phyloP scores from a whole-genome alignment of 140 eudicot species.

The Senecio squalidus region DNA sequence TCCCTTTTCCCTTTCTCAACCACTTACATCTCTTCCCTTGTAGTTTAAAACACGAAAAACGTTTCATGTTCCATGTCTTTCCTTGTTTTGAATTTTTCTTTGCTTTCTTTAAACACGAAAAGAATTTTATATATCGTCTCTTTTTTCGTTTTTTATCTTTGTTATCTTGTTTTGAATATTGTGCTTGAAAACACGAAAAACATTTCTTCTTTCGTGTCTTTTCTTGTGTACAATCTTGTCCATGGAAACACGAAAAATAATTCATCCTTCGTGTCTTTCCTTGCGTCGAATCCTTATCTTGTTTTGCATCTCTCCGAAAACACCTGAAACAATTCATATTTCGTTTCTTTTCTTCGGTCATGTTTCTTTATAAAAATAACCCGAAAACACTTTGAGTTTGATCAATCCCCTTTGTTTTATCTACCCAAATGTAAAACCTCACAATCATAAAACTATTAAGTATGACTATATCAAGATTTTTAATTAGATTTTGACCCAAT shows the following conservation, averaged over 20 bases:
- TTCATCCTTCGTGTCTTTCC: slow-evolving; percentile 32
- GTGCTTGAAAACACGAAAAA: too few species aligned
- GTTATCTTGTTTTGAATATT: too few species aligned
- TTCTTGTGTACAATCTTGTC: slow-evolving; percentile 9
- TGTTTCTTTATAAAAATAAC: neutral
- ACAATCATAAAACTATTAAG: slow-evolving; percentile 6
- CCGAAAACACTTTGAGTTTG: neutral
- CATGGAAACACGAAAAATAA: neutral
- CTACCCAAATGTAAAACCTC: slow-evolving; percentile 1
- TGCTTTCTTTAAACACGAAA: slow-evolving; percentile 39
- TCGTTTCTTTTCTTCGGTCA: slow-evolving; percentile 25
- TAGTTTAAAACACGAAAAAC: slow-evolving; percentile 36
- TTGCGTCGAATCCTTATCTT: slow-evolving; percentile 15
- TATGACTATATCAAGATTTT: slow-evolving; percentile 4
- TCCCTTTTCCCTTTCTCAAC: slow-evolving; percentile 11
- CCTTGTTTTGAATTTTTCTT: slow-evolving; percentile 31
- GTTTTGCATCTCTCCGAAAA: slow-evolving; percentile 21
- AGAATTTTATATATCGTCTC: too few species aligned
- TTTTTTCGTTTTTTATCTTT: too few species aligned
- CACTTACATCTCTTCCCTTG: slow-evolving; percentile 8
- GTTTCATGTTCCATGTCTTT: slow-evolving; percentile 25
- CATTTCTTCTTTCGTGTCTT: too few species aligned
- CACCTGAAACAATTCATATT: slow-evolving; percentile 45
- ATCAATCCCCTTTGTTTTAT: too few species aligned
- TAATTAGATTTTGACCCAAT: slow-evolving; percentile 5